phyloP scores from a whole-genome alignment of 257 asterid species.

The Echites panduratus region DNA sequence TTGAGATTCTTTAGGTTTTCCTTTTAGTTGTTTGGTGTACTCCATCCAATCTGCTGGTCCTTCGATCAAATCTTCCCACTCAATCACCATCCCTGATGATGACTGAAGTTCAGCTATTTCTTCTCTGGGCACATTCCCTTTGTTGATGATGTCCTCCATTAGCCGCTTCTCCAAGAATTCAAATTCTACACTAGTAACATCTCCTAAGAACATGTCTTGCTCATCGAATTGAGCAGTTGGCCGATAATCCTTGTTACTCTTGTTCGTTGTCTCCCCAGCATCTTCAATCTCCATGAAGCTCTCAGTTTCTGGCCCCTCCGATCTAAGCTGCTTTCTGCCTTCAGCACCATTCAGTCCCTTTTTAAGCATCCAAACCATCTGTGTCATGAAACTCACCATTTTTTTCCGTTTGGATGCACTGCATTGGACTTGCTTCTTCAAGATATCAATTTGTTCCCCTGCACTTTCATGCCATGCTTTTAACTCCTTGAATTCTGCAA shows the following conservation, averaged over 20 bases:
- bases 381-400: slow-evolving; percentile 11
- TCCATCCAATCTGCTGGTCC: slow-evolving; percentile 22
- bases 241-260: neutral
- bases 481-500: slow-evolving; percentile 23
- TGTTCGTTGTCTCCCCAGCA: neutral
- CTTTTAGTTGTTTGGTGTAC: slow-evolving; percentile 4
- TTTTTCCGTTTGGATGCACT: slow-evolving; percentile 13
- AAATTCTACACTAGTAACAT: neutral
- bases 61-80: slow-evolving; percentile 12
- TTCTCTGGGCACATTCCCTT: neutral
- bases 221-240: neutral
- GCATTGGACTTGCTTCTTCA: slow-evolving; percentile 12
- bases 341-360: neutral
- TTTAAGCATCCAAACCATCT: slow-evolving; percentile 8
- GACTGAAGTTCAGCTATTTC: slow-evolving; percentile 1
- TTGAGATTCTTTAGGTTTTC: neutral
- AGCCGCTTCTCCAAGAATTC: slow-evolving; percentile 15
- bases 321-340: neutral
- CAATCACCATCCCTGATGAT: neutral
- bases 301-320: neutral
- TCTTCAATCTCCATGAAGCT: neutral
- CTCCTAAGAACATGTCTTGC: neutral
- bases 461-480: slow-evolving; percentile 20
- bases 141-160: slow-evolving; percentile 2
- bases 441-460: slow-evolving; percentile 21